Percentiles rank a stretch among this genome's conserved stretches.
phyloP scores from a whole-genome alignment of 2,329 filamentous ascomycete genomes.

The Diaporthe sp. region DNA sequence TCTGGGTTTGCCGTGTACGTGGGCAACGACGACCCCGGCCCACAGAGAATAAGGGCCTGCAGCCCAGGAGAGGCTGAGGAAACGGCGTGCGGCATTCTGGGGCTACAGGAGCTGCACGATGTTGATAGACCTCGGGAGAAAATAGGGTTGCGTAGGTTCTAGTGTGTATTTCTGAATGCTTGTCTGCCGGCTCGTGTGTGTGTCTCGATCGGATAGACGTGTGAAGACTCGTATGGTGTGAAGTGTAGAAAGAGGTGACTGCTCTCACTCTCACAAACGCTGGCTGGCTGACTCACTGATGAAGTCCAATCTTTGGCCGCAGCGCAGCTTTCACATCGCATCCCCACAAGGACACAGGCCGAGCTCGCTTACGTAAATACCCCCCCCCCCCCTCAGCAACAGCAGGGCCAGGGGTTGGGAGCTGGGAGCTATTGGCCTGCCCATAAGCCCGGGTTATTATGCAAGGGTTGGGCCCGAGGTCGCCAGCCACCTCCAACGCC shows the following conservation, averaged over 20 bases:
- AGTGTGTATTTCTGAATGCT: neutral
- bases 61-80: constrained; percentile 82
- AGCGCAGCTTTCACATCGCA: constrained; percentile 6
- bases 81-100: constrained; percentile 80
- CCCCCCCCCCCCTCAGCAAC: fast-evolving
- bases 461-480: constrained; percentile 22
- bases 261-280: neutral
- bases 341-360: neutral
- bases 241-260: neutral
- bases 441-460: neutral
- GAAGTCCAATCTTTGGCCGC: constrained; percentile 20
- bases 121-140: neutral
- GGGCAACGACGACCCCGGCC: constrained; percentile 84
- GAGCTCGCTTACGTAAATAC: constrained; percentile 14
- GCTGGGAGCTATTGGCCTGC: neutral
- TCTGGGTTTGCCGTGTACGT: constrained; percentile 86
- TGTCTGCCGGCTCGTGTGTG: neutral
- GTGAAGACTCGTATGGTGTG: neutral
- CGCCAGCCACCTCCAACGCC: constrained; percentile 29
- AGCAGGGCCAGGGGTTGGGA: neutral
- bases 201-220: neutral
- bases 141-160: neutral
- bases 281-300: constrained; percentile 36
- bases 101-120: neutral
- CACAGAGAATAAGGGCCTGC: constrained; percentile 86